Evolutionary conservation across 148 eudicot genomes (phyloP).

Genomic region (Pharnaceum exiguum): DNA sequence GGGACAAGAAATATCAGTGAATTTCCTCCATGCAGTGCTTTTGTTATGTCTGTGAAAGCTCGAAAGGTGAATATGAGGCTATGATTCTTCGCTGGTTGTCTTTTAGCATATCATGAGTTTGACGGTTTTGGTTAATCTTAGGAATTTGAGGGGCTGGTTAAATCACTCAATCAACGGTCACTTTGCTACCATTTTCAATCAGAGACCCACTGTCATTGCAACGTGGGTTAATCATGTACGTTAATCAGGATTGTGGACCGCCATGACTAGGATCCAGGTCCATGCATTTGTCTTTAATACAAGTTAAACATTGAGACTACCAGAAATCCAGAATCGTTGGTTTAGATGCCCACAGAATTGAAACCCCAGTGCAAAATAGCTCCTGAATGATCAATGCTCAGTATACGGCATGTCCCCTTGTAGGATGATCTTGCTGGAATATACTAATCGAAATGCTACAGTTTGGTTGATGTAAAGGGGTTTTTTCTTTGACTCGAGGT

Average conservation of each 20-base stretch:
- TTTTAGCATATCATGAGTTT: background rate
- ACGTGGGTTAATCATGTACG: slow-evolving; percentile 12
- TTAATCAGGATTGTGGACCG: slow-evolving; percentile 14
- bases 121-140: slow-evolving; percentile 18
- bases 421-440: no score
- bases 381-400: background rate
- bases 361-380: slow-evolving; percentile 3
- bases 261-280: background rate
- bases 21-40: slow-evolving; percentile 3
- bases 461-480: no score
- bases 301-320: background rate
- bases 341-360: slow-evolving; percentile 2
- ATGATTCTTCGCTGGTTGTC: slow-evolving; percentile 10
- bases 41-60: slow-evolving; percentile 17
- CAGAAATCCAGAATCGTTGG: slow-evolving; percentile 15
- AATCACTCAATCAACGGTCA: slow-evolving; percentile 8
- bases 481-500: no score
- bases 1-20: slow-evolving; percentile 14
- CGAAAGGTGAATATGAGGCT: slow-evolving; percentile 27
- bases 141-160: slow-evolving; percentile 17
- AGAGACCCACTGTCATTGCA: background rate
- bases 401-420: no score
- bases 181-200: slow-evolving; percentile 9
- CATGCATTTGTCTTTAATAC: slow-evolving; percentile 3
- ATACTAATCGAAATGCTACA: no score